Base-by-base conservation (phyloP, 345 rosid species). In the Turnera subulata region DNA sequence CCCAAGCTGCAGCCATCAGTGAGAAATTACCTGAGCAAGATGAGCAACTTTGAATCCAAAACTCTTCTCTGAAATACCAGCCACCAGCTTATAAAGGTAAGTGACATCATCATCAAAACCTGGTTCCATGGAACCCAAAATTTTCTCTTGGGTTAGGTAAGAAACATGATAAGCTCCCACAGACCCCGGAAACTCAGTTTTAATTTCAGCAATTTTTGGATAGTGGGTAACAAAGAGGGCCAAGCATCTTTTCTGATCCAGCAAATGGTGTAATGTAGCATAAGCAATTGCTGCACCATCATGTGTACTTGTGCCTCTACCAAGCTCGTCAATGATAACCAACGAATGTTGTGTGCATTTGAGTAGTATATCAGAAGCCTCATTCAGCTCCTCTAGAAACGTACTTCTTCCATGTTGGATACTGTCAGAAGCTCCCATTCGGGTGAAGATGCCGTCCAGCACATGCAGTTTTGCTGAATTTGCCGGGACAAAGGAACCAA, bases 401-500 rank as follows among this genome's bases (percentile, higher is more conserved):
- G 97, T 86, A 66, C 98, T 92, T 70, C 93, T 78, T 19, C 97
- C 95, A 65, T 78, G 88, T 68, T 92, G 98, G 62, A 92, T 92
- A 65, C 88, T 89, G 64, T 92, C 98, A 32, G 98, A 83, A 75
- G 96, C 86, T 51, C 98, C 98, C 94, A 89, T 92, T 40, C 97
- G 79, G 24, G 98, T 86, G 75, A 80, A 85, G 63, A 92, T 73
- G 56, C 89, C 86, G 75, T 89, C 97, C 29, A 86, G 80, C 37
- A 89, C 94, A 50, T 85, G 88, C 67, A 92, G 43, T 59, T 80
- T 84, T 33, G 84, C 85, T 49, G 82, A 84, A 48, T 83, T 76
- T 60, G 98, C 97, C 58, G 98, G 97, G 56, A 92, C 89, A 73
- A 83, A 92, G 79, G 97, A 92, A 68, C 97, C 98, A 82, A 85